Evolutionary conservation across 225 moss, liverwort and hornwort genomes (phyloP).

Genomic region (Rhytidiadelphus loreus): DNA sequence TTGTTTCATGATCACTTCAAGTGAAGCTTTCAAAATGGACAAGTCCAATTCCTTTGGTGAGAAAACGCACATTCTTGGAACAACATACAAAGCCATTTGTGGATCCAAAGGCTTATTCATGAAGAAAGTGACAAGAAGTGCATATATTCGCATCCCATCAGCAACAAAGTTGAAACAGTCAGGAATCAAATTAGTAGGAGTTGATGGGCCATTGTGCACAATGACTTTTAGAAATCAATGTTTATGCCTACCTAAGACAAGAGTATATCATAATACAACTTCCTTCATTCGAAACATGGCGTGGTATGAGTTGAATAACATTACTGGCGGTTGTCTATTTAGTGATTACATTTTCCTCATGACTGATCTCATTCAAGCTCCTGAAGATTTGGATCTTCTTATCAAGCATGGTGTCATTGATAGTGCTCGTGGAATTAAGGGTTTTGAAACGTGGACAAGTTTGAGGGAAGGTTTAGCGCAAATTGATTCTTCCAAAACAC

Average conservation of each 20-base stretch:
- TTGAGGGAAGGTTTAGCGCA: neutral
- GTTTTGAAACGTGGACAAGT: neutral
- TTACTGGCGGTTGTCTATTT: fast-evolving
- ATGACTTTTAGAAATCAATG: neutral
- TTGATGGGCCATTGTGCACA: neutral
- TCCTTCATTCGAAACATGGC: neutral
- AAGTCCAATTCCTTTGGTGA: neutral
- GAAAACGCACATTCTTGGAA: neutral
- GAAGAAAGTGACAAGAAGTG: neutral
- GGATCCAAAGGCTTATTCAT: neutral
- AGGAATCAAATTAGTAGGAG: neutral
- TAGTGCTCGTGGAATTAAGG: neutral
- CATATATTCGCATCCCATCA: fast-evolving
- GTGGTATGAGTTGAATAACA: neutral
- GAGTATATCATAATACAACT: neutral
- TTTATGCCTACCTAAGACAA: neutral
- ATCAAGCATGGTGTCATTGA: neutral
- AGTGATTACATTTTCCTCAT: neutral
- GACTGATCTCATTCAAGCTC: neutral
- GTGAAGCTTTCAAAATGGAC: neutral
- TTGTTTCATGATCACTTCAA: neutral
- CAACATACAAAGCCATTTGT: neutral
- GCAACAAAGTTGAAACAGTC: neutral
- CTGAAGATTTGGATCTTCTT: neutral
- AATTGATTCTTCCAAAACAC: neutral